Percentiles rank a stretch among this genome's conserved stretches.
Evolutionary conservation across 2,329 filamentous ascomycete genomes (phyloP).

Genomic region (Magnaporthales sp.): DNA sequence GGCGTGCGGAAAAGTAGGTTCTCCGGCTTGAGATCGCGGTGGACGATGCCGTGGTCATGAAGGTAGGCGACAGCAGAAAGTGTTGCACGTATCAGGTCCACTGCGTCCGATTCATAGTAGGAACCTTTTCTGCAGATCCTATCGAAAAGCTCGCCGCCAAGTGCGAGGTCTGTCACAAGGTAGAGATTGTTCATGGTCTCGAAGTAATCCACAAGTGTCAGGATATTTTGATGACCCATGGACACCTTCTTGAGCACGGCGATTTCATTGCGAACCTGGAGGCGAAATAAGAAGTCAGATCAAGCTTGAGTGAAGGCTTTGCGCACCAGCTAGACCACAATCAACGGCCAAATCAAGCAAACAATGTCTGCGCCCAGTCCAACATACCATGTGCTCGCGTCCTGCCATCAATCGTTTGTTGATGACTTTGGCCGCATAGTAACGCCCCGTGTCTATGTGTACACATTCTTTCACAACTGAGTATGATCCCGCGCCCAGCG

Average conservation of each 20-base stretch:
- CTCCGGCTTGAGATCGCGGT: constrained; percentile 95
- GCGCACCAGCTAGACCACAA: not conserved
- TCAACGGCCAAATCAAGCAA: not conserved
- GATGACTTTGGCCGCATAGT: constrained; percentile 98
- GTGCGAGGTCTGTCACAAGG: constrained; percentile 90
- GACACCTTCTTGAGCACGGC: constrained; percentile 96
- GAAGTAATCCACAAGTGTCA: constrained; percentile 97
- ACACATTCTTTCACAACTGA: constrained; percentile 98
- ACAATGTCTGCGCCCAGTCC: not conserved
- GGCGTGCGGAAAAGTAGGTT: constrained; percentile 94
- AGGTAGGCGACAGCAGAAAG: constrained; percentile 97
- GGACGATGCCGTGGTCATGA: constrained; percentile 96
- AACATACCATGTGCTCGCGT: constrained; percentile 86
- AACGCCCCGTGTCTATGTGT: constrained; percentile 93
- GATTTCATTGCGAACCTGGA: constrained; percentile 90
- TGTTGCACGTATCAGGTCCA: constrained; percentile 87
- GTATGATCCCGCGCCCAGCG: constrained; percentile 90
- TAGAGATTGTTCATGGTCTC: constrained; percentile 99
- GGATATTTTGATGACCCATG: constrained; percentile 96
- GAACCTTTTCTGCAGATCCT: constrained; percentile 97
- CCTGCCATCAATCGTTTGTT: constrained; percentile 98
- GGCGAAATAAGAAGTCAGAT: not conserved
- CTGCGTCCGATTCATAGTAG: constrained; percentile 96
- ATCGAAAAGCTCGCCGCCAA: constrained; percentile 95
- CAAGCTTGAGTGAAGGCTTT: not conserved